These are phyloP conservation scores for Pseudotulostoma volvatum DNA, from an alignment of 495 filamentous ascomycete species.

Conservation along the genomic window DNA sequence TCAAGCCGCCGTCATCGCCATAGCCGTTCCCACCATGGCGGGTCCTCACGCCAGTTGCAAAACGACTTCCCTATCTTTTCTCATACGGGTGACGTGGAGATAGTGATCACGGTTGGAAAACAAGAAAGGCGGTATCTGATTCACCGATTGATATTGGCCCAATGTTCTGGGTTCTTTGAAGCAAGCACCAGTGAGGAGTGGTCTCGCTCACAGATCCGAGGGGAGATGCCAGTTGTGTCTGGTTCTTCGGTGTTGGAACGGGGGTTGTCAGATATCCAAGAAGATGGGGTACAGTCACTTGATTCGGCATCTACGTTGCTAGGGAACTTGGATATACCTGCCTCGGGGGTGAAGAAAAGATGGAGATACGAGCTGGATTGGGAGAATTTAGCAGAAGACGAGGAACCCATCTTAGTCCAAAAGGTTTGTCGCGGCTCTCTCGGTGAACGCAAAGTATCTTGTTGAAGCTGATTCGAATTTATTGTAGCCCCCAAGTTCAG, in stretches of 20 bases:
- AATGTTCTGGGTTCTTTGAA: constrained; percentile 88
- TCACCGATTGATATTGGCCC: constrained; percentile 66
- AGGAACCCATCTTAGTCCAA: constrained; percentile 78
- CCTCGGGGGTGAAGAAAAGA: constrained; percentile 31
- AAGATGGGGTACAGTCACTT: constrained; percentile 32
- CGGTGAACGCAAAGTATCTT: constrained; percentile 70
- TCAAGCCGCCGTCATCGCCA: constrained; percentile 47
- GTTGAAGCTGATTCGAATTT: constrained; percentile 49
- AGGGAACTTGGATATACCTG: constrained; percentile 17
- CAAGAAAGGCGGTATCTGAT: constrained; percentile 73
- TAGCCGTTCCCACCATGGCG: constrained; percentile 67
- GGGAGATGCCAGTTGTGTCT: constrained; percentile 11
- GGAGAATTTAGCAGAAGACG: constrained; percentile 50
- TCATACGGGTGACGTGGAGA: constrained; percentile 81
- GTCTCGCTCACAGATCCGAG: constrained; percentile 37
- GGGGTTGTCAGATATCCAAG: constrained; percentile 39
- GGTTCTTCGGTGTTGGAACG: constrained; percentile 12
- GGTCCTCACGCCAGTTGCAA: constrained; percentile 49
- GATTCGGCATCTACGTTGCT: constrained; percentile 27
- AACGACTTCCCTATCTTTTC: constrained; percentile 89
- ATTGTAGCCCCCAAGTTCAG: constrained; percentile 24
- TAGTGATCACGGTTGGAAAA: constrained; percentile 52
- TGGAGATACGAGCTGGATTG: constrained; percentile 84
- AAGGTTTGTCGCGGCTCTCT: constrained; percentile 37
- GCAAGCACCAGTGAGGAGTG: constrained; percentile 77